A percentile compares a stretch with the other conserved stretches of the same genome.
These are phyloP conservation scores for Coemansia sp. DNA, from an alignment of 192 early-diverging fungal species.

Conservation along the genomic window DNA sequence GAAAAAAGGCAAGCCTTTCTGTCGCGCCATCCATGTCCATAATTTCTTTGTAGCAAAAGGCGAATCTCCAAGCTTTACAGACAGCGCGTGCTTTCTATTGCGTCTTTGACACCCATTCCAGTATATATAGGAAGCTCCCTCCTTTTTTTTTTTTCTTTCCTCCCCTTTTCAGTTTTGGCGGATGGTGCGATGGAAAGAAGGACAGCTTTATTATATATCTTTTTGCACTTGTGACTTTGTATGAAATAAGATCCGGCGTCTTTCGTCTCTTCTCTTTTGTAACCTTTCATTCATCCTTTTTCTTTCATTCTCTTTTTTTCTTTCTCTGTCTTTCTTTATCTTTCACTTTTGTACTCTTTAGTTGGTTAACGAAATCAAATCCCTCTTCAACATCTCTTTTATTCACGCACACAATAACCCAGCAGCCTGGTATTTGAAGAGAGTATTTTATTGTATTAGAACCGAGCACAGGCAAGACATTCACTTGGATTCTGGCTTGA, in stretches of 20 bases:
- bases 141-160: slow-evolving; percentile 9
- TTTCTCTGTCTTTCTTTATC: slow-evolving; percentile 6
- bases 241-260: slow-evolving; percentile 14
- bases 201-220: slow-evolving; percentile 9
- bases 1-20: slow-evolving; percentile 1
- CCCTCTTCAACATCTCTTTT: not conserved
- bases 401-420: not conserved
- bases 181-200: slow-evolving; percentile 10
- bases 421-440: not conserved
- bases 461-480: not conserved
- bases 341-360: slow-evolving; percentile 12
- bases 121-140: slow-evolving; percentile 4
- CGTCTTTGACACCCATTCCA: slow-evolving; percentile 6
- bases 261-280: slow-evolving; percentile 6
- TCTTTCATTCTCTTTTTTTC: slow-evolving; percentile 9
- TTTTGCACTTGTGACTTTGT: slow-evolving; percentile 8
- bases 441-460: not conserved
- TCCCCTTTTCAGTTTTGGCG: slow-evolving; percentile 11
- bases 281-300: not conserved
- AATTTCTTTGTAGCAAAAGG: slow-evolving; percentile 6
- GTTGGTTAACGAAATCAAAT: slow-evolving; percentile 4
- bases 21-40: not conserved
- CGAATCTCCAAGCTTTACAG: slow-evolving; percentile 1
- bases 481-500: not conserved
- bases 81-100: slow-evolving; percentile 11